Percentiles rank a stretch among this genome's conserved stretches.
Conservation (phyloP, 306 rosid genomes). For the Crotalaria pallida region DNA sequence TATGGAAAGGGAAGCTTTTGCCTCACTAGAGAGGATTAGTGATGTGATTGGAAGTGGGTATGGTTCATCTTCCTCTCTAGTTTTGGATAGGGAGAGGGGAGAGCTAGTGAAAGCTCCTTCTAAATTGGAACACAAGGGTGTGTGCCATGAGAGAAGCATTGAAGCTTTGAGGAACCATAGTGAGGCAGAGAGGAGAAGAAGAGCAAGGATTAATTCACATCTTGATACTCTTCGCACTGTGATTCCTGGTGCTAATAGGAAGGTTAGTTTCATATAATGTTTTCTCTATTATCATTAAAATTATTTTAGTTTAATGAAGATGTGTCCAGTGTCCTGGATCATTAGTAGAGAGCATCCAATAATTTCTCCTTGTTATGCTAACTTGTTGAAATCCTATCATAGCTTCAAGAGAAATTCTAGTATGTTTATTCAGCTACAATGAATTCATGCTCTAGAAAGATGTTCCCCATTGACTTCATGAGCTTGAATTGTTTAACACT, state of each 20-base stretch:
- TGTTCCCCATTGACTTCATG: no score
- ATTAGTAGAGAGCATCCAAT: no score
- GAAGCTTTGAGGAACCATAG: slow-evolving; percentile 70
- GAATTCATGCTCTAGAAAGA: no score
- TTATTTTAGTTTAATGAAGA: no score
- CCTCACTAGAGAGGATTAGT: neutral
- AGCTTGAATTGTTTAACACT: no score
- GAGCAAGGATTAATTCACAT: slow-evolving; percentile 67
- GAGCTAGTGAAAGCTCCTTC: slow-evolving; percentile 52
- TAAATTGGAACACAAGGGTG: slow-evolving; percentile 39
- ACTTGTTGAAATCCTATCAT: neutral
- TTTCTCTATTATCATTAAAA: neutral
- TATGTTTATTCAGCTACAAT: no score
- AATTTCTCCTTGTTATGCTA: neutral
- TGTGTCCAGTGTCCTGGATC: no score
- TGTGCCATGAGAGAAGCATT: slow-evolving; percentile 49
- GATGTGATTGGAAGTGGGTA: slow-evolving; percentile 34
- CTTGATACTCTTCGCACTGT: slow-evolving; percentile 57
- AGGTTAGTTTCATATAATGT: slow-evolving; percentile 35
- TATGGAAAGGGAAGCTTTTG: slow-evolving; percentile 50
- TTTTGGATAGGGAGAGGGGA: slow-evolving; percentile 51
- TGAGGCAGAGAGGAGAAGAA: slow-evolving; percentile 67
- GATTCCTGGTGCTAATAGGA: slow-evolving; percentile 62
- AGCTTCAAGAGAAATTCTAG: neutral
- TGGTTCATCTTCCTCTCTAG: slow-evolving; percentile 51